Evolutionary conservation across 192 early-diverging fungal species (phyloP).

Genomic region (Umbelopsis sp.): DNA sequence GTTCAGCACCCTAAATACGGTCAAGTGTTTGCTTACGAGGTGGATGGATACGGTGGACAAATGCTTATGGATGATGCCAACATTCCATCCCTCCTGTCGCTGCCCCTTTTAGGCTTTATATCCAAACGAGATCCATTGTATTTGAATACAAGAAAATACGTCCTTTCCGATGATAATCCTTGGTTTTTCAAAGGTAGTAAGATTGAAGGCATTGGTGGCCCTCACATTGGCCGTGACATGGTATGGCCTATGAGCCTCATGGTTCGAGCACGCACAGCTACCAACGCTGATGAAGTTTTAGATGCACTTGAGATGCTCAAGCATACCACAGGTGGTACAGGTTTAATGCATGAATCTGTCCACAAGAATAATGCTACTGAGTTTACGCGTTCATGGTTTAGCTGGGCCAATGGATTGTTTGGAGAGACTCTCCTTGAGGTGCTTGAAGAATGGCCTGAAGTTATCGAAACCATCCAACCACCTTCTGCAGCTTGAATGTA

Average conservation of each 20-base stretch:
- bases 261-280: slow-evolving; percentile 55
- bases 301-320: slow-evolving; percentile 59
- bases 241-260: slow-evolving; percentile 73
- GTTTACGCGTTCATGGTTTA: slow-evolving; percentile 57
- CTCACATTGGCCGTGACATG: slow-evolving; percentile 51
- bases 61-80: slow-evolving; percentile 76
- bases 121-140: slow-evolving; percentile 50
- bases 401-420: slow-evolving; percentile 65
- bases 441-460: slow-evolving; percentile 20
- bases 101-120: slow-evolving; percentile 65
- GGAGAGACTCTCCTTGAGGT: slow-evolving; percentile 42
- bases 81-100: slow-evolving; percentile 59
- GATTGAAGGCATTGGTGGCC: slow-evolving; percentile 61
- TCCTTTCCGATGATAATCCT: slow-evolving; percentile 65
- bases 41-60: slow-evolving; percentile 68
- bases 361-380: slow-evolving; percentile 36
- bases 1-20: slow-evolving; percentile 54
- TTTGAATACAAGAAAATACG: slow-evolving; percentile 53
- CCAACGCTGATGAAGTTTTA: slow-evolving; percentile 46
- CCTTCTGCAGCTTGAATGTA: neutral
- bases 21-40: slow-evolving; percentile 65
- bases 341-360: slow-evolving; percentile 70
- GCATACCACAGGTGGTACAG: slow-evolving; percentile 47
- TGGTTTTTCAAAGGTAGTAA: slow-evolving; percentile 62
- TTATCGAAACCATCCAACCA: slow-evolving; percentile 5